Base-by-base conservation (phyloP, 164 flowering plant genomes). In the Dillenia suffruticosa region DNA sequence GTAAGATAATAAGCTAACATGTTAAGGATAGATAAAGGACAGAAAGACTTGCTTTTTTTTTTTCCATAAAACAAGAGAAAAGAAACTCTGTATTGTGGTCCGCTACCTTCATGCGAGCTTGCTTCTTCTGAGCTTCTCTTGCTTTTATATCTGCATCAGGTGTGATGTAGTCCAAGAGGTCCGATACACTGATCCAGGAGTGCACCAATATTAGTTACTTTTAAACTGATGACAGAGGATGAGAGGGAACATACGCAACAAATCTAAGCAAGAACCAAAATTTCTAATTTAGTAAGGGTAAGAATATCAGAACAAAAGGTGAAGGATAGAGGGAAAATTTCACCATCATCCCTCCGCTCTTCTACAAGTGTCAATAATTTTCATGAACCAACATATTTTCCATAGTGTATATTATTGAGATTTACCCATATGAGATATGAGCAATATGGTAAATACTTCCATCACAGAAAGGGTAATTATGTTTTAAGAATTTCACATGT, bases 151-250 rank as follows among this genome's bases (percentile, higher is more conserved):
- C 96, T 58, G 86, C 77, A 69, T 89, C 90, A 26, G 96, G 98
- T 49, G 89, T 70, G 72, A 92, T 92, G 50, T 82, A 92, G 75
- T 92, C 96, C 78, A 89, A 77, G 48, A 89, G 86, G 66, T 92
- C 98, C 46, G 96, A 89, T 43, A 89, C 98, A 76, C 96, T 92
- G 82, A 64, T 70, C 51, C 59, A 72, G 59, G 66, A 47, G 22
- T 12, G 44, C 14, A 68, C 54, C 67, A 13, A 44, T 43, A 46
- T 52, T 8, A 16, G 32, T 46, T 19, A n/a, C 22, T 19, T 19
- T 19, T 52, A 10, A 9, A 52, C 15, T 14, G 9, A 17, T 52
- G 17, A 52, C 19, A 43, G 14, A 44, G 40, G 16, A 40, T 58
- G 32, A 46, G n/a, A 43, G 45, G 11, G 49, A 44, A 45, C 3